A percentile compares a stretch with the other conserved stretches of the same genome.
These are phyloP conservation scores for Candida piceae DNA, from an alignment of 805 yeast genomes.

Conservation along the genomic window DNA sequence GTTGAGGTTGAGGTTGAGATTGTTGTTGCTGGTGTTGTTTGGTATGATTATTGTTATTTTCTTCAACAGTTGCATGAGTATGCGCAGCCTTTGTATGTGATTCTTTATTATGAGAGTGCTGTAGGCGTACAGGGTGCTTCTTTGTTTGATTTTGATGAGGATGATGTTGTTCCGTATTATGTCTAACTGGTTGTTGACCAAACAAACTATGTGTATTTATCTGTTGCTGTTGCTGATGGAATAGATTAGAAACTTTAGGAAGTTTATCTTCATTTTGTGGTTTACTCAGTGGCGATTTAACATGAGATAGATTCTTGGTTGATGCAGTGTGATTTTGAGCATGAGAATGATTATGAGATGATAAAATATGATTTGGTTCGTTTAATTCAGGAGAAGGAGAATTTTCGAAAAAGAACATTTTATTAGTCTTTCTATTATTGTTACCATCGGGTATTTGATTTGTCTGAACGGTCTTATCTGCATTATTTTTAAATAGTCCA, in stretches of 20 bases:
- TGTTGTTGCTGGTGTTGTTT: slow-evolving; percentile 6
- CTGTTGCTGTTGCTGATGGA: slow-evolving; percentile 5
- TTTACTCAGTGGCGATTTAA: slow-evolving; percentile 8
- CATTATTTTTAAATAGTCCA: background rate
- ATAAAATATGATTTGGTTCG: slow-evolving; percentile 1
- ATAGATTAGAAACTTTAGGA: slow-evolving; percentile 10
- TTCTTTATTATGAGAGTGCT: no score
- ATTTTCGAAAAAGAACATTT: slow-evolving; percentile 29
- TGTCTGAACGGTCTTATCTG: background rate
- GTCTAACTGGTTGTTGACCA: slow-evolving; percentile 2
- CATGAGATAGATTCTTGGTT: background rate
- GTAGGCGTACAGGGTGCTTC: no score
- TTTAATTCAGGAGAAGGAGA: slow-evolving; percentile 27
- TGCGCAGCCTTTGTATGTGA: no score
- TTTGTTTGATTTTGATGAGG: background rate
- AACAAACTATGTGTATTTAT: slow-evolving; percentile 2
- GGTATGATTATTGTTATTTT: no score
- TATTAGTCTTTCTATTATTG: slow-evolving; percentile 6
- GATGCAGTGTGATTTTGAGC: slow-evolving; percentile 2
- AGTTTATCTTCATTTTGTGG: slow-evolving; percentile 6
- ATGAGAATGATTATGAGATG: background rate
- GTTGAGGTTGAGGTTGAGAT: slow-evolving; percentile 5
- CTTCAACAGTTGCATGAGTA: no score
- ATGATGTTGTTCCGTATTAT: background rate
- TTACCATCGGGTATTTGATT: background rate